Evolutionary conservation across 352 stramenopile species (phyloP).

Genomic region (Blastocystis sp.): DNA sequence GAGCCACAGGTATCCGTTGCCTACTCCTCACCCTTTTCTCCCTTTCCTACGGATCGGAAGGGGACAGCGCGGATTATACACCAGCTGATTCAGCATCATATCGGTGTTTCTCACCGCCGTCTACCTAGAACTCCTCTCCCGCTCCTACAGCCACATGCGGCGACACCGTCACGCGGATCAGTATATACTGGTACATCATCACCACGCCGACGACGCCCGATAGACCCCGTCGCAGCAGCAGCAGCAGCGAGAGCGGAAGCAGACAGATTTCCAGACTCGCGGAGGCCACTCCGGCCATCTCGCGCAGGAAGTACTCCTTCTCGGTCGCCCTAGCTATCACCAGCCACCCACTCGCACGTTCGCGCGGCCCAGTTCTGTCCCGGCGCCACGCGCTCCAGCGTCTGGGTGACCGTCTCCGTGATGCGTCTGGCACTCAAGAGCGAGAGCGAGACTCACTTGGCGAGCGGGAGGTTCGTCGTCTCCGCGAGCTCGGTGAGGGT

Average conservation of each 20-base stretch:
- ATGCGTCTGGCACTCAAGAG: background rate
- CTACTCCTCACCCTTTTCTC: background rate
- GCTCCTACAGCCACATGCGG: background rate
- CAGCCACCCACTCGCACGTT: background rate
- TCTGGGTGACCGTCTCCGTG: background rate
- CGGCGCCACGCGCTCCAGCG: background rate
- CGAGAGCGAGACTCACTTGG: background rate
- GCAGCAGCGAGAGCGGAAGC: background rate
- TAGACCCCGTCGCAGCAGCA: background rate
- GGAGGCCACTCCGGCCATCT: background rate
- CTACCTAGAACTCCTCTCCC: background rate
- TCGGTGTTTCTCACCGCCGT: background rate
- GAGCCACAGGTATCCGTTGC: background rate
- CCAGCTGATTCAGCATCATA: background rate
- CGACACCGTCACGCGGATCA: background rate
- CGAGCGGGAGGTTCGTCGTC: background rate
- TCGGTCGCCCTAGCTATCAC: background rate
- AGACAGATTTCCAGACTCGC: background rate
- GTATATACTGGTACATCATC: conserved; percentile 8
- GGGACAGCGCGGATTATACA: conserved; percentile 26
- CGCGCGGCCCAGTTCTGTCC: background rate
- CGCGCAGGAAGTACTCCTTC: conserved; percentile 14
- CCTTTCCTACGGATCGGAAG: background rate
- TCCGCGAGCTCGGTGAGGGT: background rate
- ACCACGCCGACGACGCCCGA: background rate